Evolutionary conservation across 345 rosid species (phyloP), one percentile per base, ranked within the genome.

Genomic region (Gynandropsis gynandra): DNA sequence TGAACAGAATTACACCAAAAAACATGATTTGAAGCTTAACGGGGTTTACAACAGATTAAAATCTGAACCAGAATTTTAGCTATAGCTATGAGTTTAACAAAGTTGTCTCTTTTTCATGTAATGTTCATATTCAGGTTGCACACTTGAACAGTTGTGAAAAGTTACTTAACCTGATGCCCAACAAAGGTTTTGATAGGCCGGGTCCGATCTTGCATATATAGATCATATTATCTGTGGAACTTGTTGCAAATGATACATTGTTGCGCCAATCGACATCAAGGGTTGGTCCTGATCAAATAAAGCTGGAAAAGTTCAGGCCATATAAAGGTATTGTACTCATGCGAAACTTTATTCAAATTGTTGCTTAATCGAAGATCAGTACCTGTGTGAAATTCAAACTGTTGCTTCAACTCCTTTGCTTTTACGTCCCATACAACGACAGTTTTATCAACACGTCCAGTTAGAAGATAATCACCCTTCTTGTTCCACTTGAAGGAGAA

Each of bases 261-360:
- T 80, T 88, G 51, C 97, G 90, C 99, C 97, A 93, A 66, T 93
- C 99, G 63, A 93, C 97, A 70, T 93, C 99, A 75, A 93, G 97
- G 24, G 89, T 85, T 40, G 97, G 97, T 51, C 99, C 99, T 93
- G 48, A n/a, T 50, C 10, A n/a, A 8, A 33, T n/a, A 33, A 33
- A 33, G 10, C 7, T 8, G 53, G 54, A n/a, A n/a, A n/a, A 37
- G n/a, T 37, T 13, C 17, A 20, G 12, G 32, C 42, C n/a, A n/a
- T n/a, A n/a, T n/a, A n/a, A n/a, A n/a, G n/a, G n/a, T n/a, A 56
- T 19, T 38, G 40, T 43, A 87, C 97, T 97, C 65, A 86, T 16
- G 64, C 87, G 96, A 70, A 79, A 87, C 56, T 82, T n/a, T n/a
- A n/a, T n/a, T n/a, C 95, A 78, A 92, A 87, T 59, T 87, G 98